Base-by-base conservation (phyloP, 2,329 filamentous ascomycete genomes). In the Aurifilum marmelostoma region DNA sequence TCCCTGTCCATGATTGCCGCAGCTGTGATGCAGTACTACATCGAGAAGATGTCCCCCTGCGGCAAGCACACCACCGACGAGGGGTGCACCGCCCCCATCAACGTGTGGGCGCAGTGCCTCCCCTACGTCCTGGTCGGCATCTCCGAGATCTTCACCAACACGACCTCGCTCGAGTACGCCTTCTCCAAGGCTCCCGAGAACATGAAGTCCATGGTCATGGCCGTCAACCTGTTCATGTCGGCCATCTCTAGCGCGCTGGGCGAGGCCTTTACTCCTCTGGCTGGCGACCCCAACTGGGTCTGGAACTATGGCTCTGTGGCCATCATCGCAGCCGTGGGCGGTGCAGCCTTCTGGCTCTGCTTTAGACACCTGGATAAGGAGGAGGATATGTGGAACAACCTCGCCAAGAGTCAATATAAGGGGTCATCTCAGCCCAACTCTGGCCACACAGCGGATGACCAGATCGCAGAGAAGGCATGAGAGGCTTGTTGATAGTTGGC, bases 121-220 rank as follows among this genome's bases (percentile, higher is more conserved):
- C 82, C 84, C 27, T 85, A 85, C 75, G 80, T 85, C 72, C 74
- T 87, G 34, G 82, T 84, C 34, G 84, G 84, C 71, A 75, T 86
- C 4, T 82, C 84, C 11, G 85, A 87, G 78, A 84, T 87, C 66
- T 83, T 87, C 73, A 82, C 84, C 72, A 85, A 85, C 74, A 83
- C 86, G 69, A 85, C 85, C 21, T 89, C 88, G 1, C 87, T 91
- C 72, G 91, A 93, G 77, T 93, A 92, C 72, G 92, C 92, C 43
- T 94, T 89, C 81, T 90, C 89, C 77, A 92, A 93, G 79, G 91
- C 91, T 0, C 92, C 92, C 34, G 88, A 86, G 75, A 93, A 93
- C 82, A 94, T 94, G 92, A 89, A 91, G 73, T 91, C 89, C 1
- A 83, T 94, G n/a, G 90, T 94, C 74, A 84, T 87, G 78, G 87